Evolutionary conservation across 768 basidiomycete species (phyloP).

Genomic region (Tulasnella sp.): DNA sequence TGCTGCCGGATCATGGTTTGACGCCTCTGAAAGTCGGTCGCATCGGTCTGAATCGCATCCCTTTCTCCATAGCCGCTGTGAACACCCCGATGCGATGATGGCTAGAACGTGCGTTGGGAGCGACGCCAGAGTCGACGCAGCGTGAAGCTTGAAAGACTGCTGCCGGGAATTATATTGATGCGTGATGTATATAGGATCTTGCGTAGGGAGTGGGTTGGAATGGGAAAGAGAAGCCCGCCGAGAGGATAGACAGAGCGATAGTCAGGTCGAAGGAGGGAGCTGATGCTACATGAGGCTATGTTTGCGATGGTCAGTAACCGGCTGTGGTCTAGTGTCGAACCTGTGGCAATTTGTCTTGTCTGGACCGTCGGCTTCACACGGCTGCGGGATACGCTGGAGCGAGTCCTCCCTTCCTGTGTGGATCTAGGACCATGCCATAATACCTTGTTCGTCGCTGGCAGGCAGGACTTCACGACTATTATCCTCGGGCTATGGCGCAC

Average conservation of each 20-base stretch:
- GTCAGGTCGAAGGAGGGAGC: not conserved
- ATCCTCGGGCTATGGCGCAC: too few species aligned
- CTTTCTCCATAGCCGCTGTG: conserved; percentile 2
- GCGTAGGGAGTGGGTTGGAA: not conserved
- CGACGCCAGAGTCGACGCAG: conserved; percentile 4
- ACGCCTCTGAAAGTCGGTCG: not conserved
- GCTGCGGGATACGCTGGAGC: too few species aligned
- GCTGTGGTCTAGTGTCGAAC: too few species aligned
- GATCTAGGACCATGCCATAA: too few species aligned
- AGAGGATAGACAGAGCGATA: not conserved
- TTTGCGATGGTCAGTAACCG: too few species aligned
- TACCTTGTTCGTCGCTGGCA: too few species aligned
- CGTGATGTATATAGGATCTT: conserved; percentile 6
- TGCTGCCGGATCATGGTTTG: conserved; percentile 8
- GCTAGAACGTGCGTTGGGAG: conserved; percentile 8
- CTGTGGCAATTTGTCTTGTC: too few species aligned
- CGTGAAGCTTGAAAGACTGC: conserved; percentile 15
- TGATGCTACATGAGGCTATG: not conserved
- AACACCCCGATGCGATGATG: conserved; percentile 9
- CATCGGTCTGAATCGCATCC: conserved; percentile 7
- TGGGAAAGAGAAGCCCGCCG: not conserved
- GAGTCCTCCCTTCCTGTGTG: too few species aligned
- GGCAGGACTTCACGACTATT: too few species aligned
- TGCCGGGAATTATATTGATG: conserved; percentile 1
- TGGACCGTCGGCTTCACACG: too few species aligned